phyloP scores from a whole-genome alignment of 1,284 basidiomycete species.

The Marasmius fiardii region DNA sequence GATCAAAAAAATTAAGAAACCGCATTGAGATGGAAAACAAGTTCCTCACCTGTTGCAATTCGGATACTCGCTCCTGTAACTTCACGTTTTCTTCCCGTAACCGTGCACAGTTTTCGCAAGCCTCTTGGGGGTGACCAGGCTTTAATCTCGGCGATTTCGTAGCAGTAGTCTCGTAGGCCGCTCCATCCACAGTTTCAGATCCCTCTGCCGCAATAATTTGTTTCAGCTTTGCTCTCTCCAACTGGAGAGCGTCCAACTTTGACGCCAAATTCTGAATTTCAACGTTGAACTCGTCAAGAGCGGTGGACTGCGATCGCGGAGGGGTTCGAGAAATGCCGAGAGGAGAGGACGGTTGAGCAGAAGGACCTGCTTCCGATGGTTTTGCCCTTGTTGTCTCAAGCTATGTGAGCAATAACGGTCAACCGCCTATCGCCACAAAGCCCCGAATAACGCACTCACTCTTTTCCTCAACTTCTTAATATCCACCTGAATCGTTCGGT shows the following conservation, averaged over 20 bases:
- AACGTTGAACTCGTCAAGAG: not conserved
- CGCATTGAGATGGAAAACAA: not conserved
- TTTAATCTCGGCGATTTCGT: not conserved
- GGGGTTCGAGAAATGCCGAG: not conserved
- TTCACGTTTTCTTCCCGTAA: not conserved
- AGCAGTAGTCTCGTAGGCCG: not conserved
- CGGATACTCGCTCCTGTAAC: not conserved
- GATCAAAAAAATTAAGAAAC: not conserved
- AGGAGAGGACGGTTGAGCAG: not conserved
- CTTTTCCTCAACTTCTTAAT: not conserved
- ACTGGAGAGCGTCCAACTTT: not conserved
- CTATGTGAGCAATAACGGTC: not conserved
- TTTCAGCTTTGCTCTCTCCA: not conserved
- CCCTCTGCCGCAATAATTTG: not conserved
- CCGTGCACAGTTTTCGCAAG: not conserved
- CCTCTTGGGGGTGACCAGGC: not conserved
- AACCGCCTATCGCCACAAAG: not conserved
- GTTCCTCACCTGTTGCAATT: not conserved
- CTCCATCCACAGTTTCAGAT: not conserved
- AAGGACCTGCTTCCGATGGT: not conserved
- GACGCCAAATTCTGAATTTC: not conserved
- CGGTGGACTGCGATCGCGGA: not conserved
- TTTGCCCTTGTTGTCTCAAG: not conserved
- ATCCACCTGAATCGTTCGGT: not conserved
- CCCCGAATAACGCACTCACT: not conserved